Conservation (phyloP, 768 basidiomycete genomes). For the Hydnum rufescens region DNA sequence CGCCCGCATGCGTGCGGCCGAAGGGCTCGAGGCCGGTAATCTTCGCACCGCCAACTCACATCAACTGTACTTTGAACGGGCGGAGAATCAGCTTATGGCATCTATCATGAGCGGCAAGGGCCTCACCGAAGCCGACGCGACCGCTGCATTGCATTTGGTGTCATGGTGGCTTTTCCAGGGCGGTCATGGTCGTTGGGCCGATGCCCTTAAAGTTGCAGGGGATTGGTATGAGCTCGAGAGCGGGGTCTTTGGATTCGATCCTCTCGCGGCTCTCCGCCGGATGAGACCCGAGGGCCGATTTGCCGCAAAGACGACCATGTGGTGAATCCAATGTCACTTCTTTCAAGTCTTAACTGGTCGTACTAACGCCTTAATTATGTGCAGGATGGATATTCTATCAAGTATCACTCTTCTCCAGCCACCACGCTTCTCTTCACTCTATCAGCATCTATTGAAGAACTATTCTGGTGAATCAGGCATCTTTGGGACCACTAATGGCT, state of each 20-base stretch:
- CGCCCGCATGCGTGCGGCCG: constrained; percentile 37
- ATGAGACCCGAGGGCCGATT: not conserved
- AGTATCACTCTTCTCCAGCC: not conserved
- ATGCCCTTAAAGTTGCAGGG: constrained; percentile 45
- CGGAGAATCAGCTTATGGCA: constrained; percentile 21
- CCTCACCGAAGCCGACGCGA: constrained; percentile 48
- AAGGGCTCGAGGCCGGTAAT: constrained; percentile 33
- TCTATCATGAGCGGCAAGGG: constrained; percentile 35
- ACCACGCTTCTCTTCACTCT: not conserved
- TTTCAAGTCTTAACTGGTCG: not conserved
- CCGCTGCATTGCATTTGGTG: constrained; percentile 61
- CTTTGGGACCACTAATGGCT: not conserved
- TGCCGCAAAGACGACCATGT: not conserved
- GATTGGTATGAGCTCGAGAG: constrained; percentile 32
- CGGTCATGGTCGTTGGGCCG: constrained; percentile 28
- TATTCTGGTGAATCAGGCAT: not conserved
- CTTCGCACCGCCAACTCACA: constrained; percentile 33
- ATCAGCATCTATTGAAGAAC: not conserved
- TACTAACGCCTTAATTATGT: not conserved
- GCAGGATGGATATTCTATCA: not conserved
- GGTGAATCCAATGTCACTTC: not conserved
- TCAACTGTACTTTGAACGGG: constrained; percentile 51
- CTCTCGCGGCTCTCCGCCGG: not conserved
- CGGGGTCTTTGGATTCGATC: not conserved
- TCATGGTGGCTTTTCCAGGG: constrained; percentile 54